Conservation (phyloP, 2,329 filamentous ascomycete genomes). For the Gaeumannomyces tritici region DNA sequence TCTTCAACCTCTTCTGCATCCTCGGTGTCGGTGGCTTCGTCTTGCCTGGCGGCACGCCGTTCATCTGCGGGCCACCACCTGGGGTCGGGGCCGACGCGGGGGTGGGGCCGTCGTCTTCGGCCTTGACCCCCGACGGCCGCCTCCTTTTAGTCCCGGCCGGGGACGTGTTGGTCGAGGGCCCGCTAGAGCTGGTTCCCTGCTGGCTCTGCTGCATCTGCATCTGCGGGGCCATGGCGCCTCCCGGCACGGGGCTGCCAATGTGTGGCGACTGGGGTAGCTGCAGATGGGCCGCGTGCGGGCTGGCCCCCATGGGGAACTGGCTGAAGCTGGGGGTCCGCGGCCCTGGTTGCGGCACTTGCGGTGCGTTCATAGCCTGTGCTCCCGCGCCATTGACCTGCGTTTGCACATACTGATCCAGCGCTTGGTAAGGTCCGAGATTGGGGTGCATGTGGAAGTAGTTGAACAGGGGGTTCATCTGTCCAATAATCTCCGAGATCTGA, state of each 20-base stretch:
- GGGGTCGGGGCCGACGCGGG: slow-evolving; percentile 38
- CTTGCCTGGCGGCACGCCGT: slow-evolving; percentile 36
- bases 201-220: slow-evolving; percentile 62
- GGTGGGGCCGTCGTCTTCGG: slow-evolving; percentile 38
- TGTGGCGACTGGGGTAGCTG: slow-evolving; percentile 54
- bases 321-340: slow-evolving; percentile 45
- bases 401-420: slow-evolving; percentile 50
- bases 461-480: slow-evolving; percentile 57
- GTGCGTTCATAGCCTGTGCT: slow-evolving; percentile 29
- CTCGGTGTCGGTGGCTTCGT: slow-evolving; percentile 47
- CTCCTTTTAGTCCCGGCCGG: slow-evolving; percentile 51
- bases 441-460: slow-evolving; percentile 45
- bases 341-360: slow-evolving; percentile 30
- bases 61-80: slow-evolving; percentile 32
- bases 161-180: slow-evolving; percentile 58
- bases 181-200: slow-evolving; percentile 57
- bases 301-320: slow-evolving; percentile 50
- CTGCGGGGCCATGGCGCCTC: slow-evolving; percentile 49
- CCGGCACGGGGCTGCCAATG: slow-evolving; percentile 48
- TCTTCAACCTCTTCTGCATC: slow-evolving; percentile 45
- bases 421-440: slow-evolving; percentile 43
- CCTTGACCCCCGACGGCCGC: slow-evolving; percentile 47
- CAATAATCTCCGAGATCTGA: slow-evolving; percentile 56
- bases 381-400: slow-evolving; percentile 30
- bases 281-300: slow-evolving; percentile 50